Evolutionary conservation across 2,329 filamentous ascomycete genomes (phyloP), one percentile per base, ranked within the genome.

Genomic region (Epichloe typhina): DNA sequence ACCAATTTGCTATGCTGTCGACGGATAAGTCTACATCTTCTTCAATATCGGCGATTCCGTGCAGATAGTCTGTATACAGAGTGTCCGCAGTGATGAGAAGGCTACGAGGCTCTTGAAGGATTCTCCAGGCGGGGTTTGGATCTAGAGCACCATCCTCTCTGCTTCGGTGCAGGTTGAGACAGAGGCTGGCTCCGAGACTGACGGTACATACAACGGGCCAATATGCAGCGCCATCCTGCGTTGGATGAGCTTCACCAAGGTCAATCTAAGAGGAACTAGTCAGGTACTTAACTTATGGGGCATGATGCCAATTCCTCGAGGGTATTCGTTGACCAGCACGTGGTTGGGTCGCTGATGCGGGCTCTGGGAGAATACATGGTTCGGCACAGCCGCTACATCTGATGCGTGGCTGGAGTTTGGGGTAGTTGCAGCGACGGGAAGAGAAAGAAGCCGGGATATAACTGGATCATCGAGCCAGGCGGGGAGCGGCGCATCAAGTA

Each of bases 261-360:
- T n/a, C 35, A 49, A 48, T 42, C 43, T 47, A 52, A 42, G 21
- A 37, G 19, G 26, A 39, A 54, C 46, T 50, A 23, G 52, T 52
- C 56, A 49, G 62, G 53, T 59, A 68, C 65, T 66, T 60, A 69
- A 64, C 71, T 96, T 93, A 65, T 97, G 91, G 45, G 90, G 83
- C 87, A 96, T 95, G 57, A 97, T 97, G n/a, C 91, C 91, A 55
- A 95, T 80, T 2, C 87, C 88, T 0, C 87, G 81, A 1, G 76
- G 75, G 65, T 97, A 98, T 65, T 96, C 90, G 62, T 98, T 98
- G 58, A 97, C 82, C 38, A 97, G 74, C 44, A 95, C 88, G 68
- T 97, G 93, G 60, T 97, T 98, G 3, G 91, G 88, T 4, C 72
- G 74, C 17, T 71, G 60, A 62, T 97, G 90, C 5, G 87, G 86